A percentile compares a stretch with the other conserved stretches of the same genome.
These are phyloP conservation scores for Hymenoscyphus fructigenus DNA, from an alignment of 2,329 filamentous ascomycete genomes.

Conservation along the genomic window DNA sequence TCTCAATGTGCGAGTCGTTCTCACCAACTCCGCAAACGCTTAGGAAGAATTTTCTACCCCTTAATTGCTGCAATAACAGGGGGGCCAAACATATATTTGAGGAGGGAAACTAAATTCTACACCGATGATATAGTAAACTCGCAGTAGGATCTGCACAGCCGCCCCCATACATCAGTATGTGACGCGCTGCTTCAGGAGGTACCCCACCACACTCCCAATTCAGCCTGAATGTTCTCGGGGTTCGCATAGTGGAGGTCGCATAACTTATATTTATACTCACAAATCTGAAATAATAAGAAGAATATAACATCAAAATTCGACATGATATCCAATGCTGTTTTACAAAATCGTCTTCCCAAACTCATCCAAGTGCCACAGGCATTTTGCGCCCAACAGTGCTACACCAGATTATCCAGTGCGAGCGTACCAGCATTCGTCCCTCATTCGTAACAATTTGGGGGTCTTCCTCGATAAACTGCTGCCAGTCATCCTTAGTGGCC, in stretches of 20 bases:
- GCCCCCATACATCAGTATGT: not conserved
- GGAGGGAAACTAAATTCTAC: not conserved
- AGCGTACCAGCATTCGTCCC: not conserved
- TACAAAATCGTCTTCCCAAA: too few relatives aligned
- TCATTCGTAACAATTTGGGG: not conserved
- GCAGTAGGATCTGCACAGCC: not conserved
- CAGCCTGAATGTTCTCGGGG: not conserved
- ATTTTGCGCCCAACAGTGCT: constrained; percentile 8
- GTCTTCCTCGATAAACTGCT: not conserved
- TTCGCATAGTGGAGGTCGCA: too few relatives aligned
- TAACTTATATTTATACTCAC: too few relatives aligned
- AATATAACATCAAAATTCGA: too few relatives aligned
- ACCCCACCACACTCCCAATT: not conserved
- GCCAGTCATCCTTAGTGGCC: constrained; percentile 5
- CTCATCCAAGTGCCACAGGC: not conserved
- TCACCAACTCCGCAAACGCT: too few relatives aligned
- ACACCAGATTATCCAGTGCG: constrained; percentile 3
- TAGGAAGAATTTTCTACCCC: not conserved
- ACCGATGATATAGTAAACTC: not conserved
- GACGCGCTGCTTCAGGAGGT: not conserved
- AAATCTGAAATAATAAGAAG: too few relatives aligned
- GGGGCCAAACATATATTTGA: not conserved
- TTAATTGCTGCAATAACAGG: not conserved
- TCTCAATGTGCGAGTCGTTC: not conserved
- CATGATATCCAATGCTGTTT: too few relatives aligned